phyloP scores from a whole-genome alignment of 208 protist genomes.

The Leishmania lainsoni region DNA sequence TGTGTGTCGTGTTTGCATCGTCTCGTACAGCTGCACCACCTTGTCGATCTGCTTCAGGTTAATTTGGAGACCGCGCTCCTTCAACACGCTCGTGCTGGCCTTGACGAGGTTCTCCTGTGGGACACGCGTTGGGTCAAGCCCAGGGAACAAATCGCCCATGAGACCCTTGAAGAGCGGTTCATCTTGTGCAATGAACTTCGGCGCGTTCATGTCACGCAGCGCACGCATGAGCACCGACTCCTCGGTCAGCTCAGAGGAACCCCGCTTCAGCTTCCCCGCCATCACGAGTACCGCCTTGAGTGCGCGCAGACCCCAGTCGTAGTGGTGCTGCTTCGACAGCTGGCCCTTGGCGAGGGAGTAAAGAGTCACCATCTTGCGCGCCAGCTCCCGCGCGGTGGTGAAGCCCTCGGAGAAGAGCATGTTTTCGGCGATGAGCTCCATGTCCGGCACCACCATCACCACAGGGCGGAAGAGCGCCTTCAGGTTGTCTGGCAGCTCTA shows the following conservation, averaged over 20 bases:
- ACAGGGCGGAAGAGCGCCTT: slow-evolving; percentile 99
- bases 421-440: slow-evolving; percentile 98
- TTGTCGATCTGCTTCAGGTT: slow-evolving; percentile 97
- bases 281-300: slow-evolving; percentile 99
- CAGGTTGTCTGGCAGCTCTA: slow-evolving; percentile 98
- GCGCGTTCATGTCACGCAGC: slow-evolving; percentile 99
- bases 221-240: slow-evolving; percentile 99
- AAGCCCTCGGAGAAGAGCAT: slow-evolving; percentile 99
- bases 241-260: slow-evolving; percentile 93
- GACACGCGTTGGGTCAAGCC: slow-evolving; percentile 94
- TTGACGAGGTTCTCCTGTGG: slow-evolving; percentile 95
- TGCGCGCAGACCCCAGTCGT: slow-evolving; percentile 99
- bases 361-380: slow-evolving; percentile 99
- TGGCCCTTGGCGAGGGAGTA: slow-evolving; percentile 98
- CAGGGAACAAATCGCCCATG: slow-evolving; percentile 98
- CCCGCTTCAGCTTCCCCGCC: slow-evolving; percentile 98
- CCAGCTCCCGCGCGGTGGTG: slow-evolving; percentile 93
- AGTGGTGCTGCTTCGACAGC: slow-evolving; percentile 99
- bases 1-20: slow-evolving; percentile 98
- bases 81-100: slow-evolving; percentile 90
- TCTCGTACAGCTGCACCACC: slow-evolving; percentile 99
- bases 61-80: slow-evolving; percentile 77
- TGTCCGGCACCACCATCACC: slow-evolving; percentile 99
- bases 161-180: slow-evolving; percentile 98
- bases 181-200: slow-evolving; percentile 99